Base-by-base conservation (phyloP, 1,284 basidiomycete genomes). In the Ceratobasidium sp. region DNA sequence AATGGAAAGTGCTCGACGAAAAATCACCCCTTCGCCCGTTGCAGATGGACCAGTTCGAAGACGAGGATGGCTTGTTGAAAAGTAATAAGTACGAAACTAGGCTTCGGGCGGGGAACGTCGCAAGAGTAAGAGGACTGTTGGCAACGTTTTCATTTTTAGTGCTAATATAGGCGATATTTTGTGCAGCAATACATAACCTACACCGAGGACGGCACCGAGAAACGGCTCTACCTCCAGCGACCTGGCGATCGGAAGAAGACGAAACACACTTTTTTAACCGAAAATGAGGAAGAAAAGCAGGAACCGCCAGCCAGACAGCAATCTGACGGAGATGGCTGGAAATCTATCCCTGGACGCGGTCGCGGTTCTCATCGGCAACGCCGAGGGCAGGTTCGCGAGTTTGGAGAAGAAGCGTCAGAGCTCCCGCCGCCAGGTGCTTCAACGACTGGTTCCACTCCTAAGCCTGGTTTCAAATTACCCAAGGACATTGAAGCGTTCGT, bases 1-100 rank as follows among this genome's bases (percentile, higher is more conserved):
- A 56, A 49, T 73, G 71, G 71, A 73, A 73, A 33, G 71, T 61
- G 3, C 39, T 61, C 4, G 58, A 42, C 10, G 71, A 49, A 39
- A 49, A 10, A 2, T 68, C 44, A 18, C 44, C 44, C 3, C 3
- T 68, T 7, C 66, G 46, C 5, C 3, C 15, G 13, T 49, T 68
- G 20, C 44, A 51, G 10, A 4, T 68, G 4, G 49, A 53, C 18
- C 46, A 68, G 7, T 68, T 26, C 18, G 28, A 39, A 15, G 51
- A 51, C 49, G 23, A 68, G 10, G 26, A 63, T 15, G 58, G 56
- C 12, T 63, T 61, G n/a, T 18, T 73, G 5, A 20, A 28, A 49
- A 73, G 71, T 13, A 60, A 42, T 15, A 39, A 46, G 26, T 51
- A 73, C 26, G 58, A 51, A 23, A 61, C 56, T 3, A 73, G 49